Percentiles rank a stretch among this genome's conserved stretches.
phyloP scores from a whole-genome alignment of 768 basidiomycete genomes.

The Dioszegia crocea region DNA sequence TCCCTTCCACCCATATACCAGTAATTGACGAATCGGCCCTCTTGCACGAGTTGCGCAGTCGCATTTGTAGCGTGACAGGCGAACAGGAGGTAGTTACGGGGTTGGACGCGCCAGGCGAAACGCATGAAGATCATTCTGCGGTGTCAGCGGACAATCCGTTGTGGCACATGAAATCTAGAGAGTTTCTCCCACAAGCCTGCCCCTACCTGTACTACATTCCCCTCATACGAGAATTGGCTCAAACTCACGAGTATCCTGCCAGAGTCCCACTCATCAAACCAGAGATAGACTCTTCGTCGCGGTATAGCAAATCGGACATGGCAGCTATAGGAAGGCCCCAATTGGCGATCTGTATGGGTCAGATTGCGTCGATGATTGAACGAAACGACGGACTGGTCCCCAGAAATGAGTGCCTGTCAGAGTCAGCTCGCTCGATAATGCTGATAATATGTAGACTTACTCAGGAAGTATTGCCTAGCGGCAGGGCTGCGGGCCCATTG shows the following conservation, averaged over 20 bases:
- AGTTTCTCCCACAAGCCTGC: too few relatives aligned
- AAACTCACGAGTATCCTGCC: conserved; percentile 78
- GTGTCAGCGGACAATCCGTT: background rate
- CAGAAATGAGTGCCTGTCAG: conserved; percentile 87
- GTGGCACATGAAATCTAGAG: too few relatives aligned
- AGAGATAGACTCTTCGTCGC: conserved; percentile 95
- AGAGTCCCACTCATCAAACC: conserved; percentile 94
- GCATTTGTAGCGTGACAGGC: conserved; percentile 91
- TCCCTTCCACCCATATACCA: conserved; percentile 87
- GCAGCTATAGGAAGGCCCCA: conserved; percentile 97
- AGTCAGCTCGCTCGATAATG: conserved; percentile 23
- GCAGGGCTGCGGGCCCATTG: conserved; percentile 86
- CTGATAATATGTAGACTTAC: conserved; percentile 54
- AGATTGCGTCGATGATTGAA: too few relatives aligned
- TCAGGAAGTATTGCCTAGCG: conserved; percentile 90
- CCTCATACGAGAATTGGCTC: too few relatives aligned
- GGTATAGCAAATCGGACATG: conserved; percentile 70
- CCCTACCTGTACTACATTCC: too few relatives aligned
- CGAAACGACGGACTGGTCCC: conserved; percentile 92
- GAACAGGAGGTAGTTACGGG: conserved; percentile 91
- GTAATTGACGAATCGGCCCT: conserved; percentile 78
- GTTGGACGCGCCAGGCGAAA: conserved; percentile 84
- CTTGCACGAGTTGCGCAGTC: conserved; percentile 77
- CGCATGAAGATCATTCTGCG: conserved; percentile 81
- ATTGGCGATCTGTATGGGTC: conserved; percentile 99